Evolutionary conservation across 768 basidiomycete species (phyloP), one percentile per base, ranked within the genome.

Genomic region (Tricholomella constricta): DNA sequence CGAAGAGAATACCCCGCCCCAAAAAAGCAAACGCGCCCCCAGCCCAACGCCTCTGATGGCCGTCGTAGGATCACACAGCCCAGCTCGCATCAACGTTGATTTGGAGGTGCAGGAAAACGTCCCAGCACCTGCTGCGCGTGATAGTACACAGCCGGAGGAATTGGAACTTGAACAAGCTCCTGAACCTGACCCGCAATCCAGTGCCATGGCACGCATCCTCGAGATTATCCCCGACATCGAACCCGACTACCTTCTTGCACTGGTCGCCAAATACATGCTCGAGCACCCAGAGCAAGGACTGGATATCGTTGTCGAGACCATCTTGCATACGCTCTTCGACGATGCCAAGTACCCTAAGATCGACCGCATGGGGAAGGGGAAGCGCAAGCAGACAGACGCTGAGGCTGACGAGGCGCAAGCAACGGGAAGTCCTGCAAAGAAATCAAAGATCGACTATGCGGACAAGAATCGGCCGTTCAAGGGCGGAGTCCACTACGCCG

Each of bases 221-320:
- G 86, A 89, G 60, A 79, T 91, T 40, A 65, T 90, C 11, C 89
- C 89, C 0, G 86, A 90, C 58, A 85, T 89, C 20, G 74, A 79
- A 19, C 82, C 84, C 0, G 70, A 74, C 2, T 77, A 89, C 57
- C 78, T 78, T 11, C 62, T 74, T 20, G 55, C 64, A 1, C 79
- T 89, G 27, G 62, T 89, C 26, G 67, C 74, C 32, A 62, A 74
- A 38, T 70, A 79, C 55, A 63, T 78, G 25, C 68, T 72, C 4
- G 59, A 67, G 4, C 67, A 72, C 37, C 50, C 53, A 25, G 54
- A 55, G 10, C 49, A 58, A 7, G 12, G n/a, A 17, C 26, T 59
- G 4, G 70, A 72, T 1, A 57, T 71, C 12, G 76, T 81, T 36
- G 73, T 83, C 32, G 79, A 86, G 60, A 66, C 68, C 6, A 79